Evolutionary conservation across 345 rosid species (phyloP).

Genomic region (Citrus glauca): DNA sequence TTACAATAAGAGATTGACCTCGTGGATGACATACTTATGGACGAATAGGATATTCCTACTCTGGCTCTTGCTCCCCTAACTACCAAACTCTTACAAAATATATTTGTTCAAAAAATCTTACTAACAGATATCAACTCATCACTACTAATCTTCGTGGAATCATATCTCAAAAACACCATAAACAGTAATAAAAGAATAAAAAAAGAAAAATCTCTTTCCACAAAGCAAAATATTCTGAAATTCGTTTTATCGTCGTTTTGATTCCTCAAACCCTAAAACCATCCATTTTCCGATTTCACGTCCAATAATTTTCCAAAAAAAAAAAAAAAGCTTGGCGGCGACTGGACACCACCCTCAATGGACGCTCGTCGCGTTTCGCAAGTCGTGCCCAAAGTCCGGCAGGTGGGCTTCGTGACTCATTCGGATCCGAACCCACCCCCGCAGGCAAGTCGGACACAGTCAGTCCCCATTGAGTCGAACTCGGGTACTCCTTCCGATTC

Average conservation of each 20-base stretch:
- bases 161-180: too few species aligned
- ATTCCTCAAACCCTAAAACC: neutral
- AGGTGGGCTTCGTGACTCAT: slow-evolving; percentile 64
- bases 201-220: too few species aligned
- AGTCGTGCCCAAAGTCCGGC: slow-evolving; percentile 65
- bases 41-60: too few species aligned
- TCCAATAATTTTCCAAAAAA: too few species aligned
- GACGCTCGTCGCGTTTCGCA: slow-evolving; percentile 42
- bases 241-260: neutral
- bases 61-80: too few species aligned
- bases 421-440: slow-evolving; percentile 39
- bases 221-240: too few species aligned
- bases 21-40: too few species aligned
- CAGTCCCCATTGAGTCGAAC: slow-evolving; percentile 39
- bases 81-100: too few species aligned
- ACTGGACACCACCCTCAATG: slow-evolving; percentile 27
- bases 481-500: slow-evolving; percentile 50
- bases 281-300: neutral
- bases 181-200: neutral
- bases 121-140: too few species aligned
- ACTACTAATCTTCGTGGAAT: too few species aligned
- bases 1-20: too few species aligned
- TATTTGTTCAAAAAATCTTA: too few species aligned
- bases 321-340: neutral
- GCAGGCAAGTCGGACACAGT: slow-evolving; percentile 35